Percentiles rank a stretch among this genome's conserved stretches.
These are phyloP conservation scores for Tulasnella sp. DNA, from an alignment of 768 basidiomycete species.

Conservation along the genomic window DNA sequence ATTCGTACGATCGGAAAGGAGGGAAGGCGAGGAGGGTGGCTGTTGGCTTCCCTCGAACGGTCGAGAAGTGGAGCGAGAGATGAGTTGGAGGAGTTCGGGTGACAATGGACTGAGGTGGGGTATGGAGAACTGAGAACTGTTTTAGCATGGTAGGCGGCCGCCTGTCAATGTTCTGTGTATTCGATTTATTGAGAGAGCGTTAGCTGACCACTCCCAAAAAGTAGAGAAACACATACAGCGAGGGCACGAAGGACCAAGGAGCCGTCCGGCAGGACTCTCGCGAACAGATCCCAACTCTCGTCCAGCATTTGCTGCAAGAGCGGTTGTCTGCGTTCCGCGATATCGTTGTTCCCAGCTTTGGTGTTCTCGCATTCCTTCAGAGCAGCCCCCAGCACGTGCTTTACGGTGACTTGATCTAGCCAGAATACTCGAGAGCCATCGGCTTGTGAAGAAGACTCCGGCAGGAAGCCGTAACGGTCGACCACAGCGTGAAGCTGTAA, in stretches of 20 bases:
- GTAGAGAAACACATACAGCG: constrained; percentile 39
- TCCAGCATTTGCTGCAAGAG: constrained; percentile 38
- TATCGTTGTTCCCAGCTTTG: constrained; percentile 25
- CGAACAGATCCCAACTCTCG: constrained; percentile 69
- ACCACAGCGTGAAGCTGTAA: constrained; percentile 76
- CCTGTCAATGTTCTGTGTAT: constrained; percentile 68
- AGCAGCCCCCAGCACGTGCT: neutral
- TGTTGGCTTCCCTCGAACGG: constrained; percentile 39
- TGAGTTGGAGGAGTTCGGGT: constrained; percentile 14
- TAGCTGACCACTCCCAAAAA: neutral
- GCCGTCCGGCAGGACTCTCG: constrained; percentile 59
- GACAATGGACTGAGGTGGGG: constrained; percentile 1
- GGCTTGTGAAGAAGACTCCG: neutral
- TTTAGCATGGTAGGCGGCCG: constrained; percentile 74
- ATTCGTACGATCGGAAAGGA: constrained; percentile 49
- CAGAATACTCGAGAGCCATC: constrained; percentile 47
- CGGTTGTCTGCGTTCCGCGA: constrained; percentile 32
- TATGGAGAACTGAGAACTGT: constrained; percentile 58
- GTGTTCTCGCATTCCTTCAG: neutral
- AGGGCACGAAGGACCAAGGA: constrained; percentile 64
- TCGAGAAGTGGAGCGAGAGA: constrained; percentile 37
- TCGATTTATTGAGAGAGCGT: constrained; percentile 1
- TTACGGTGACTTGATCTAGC: constrained; percentile 38
- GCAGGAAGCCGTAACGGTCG: constrained; percentile 53
- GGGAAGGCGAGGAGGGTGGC: constrained; percentile 49